Conservation (phyloP, 1,284 basidiomycete species). For the Mycena citricolor region DNA sequence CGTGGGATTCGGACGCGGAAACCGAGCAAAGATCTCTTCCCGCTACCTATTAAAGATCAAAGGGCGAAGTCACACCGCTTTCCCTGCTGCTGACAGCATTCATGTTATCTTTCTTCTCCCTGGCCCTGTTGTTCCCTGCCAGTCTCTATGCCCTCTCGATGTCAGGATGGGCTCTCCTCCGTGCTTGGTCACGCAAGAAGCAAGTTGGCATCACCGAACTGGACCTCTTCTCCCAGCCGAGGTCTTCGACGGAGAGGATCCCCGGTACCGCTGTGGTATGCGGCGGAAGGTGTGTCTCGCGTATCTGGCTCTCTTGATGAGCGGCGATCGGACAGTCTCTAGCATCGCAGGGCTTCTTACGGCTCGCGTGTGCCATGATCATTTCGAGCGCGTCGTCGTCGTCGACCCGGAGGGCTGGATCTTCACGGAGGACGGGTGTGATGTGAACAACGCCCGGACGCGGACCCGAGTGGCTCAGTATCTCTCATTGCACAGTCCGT, state of each 20-base stretch:
- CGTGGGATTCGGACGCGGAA: too few species aligned
- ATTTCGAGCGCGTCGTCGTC: conserved; percentile 17
- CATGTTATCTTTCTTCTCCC: too few species aligned
- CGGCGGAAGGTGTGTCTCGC: conserved; percentile 2
- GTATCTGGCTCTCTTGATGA: not conserved
- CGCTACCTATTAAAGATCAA: too few species aligned
- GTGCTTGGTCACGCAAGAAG: too few species aligned
- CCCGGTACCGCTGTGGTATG: conserved; percentile 5
- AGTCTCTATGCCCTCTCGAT: too few species aligned
- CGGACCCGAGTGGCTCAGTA: conserved; percentile 32
- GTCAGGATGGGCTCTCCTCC: too few species aligned
- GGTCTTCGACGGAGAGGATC: conserved; percentile 3
- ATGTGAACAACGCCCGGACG: conserved; percentile 21
- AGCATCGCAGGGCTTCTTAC: conserved; percentile 17
- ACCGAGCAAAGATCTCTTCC: too few species aligned
- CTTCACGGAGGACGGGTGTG: conserved; percentile 22
- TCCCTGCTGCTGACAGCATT: too few species aligned
- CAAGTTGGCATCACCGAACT: too few species aligned
- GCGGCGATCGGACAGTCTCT: not conserved
- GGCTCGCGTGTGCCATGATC: conserved; percentile 17
- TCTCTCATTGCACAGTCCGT: conserved; percentile 28
- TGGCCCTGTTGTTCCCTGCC: too few species aligned
- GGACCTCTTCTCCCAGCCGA: too few species aligned
- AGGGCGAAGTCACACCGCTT: too few species aligned
- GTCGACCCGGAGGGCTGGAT: conserved; percentile 27